These are phyloP conservation scores for Aspergillus floridensis DNA, from an alignment of 2,329 filamentous ascomycete species.

Conservation along the genomic window DNA sequence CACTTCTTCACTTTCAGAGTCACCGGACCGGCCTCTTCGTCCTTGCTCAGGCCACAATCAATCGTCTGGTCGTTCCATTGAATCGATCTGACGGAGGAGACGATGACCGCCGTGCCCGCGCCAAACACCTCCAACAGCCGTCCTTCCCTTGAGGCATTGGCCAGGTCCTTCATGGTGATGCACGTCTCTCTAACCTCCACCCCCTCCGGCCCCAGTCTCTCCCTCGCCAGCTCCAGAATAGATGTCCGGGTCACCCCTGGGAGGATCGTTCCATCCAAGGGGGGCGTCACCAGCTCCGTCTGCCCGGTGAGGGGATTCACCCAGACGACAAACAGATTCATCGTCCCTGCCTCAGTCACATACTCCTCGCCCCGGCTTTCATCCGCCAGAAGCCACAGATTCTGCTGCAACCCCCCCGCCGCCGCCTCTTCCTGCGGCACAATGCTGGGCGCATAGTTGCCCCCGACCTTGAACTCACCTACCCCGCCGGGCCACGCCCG, in stretches of 20 bases:
- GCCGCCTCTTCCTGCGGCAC: not conserved
- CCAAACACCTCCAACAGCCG: not conserved
- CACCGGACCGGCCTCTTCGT: not conserved
- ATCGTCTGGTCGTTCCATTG: not conserved
- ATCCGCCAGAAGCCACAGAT: not conserved
- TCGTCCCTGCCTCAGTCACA: not conserved
- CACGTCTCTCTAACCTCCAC: not conserved
- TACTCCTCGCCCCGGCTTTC: not conserved
- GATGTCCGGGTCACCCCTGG: not conserved
- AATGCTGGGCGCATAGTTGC: not conserved
- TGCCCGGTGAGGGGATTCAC: not conserved
- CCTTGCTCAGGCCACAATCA: not conserved
- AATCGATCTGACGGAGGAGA: not conserved
- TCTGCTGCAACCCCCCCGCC: not conserved
- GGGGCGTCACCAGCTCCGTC: not conserved
- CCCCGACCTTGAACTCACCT: not conserved
- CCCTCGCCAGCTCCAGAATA: not conserved
- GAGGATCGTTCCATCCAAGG: not conserved
- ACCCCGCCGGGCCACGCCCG: not conserved
- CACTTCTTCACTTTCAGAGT: not conserved
- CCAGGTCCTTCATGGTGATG: not conserved
- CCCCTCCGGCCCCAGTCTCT: not conserved
- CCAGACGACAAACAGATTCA: not conserved
- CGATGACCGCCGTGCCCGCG: not conserved
- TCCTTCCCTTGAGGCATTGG: not conserved